Evolutionary conservation across 2,329 filamentous ascomycete species (phyloP).

Genomic region (Chalara sp.): DNA sequence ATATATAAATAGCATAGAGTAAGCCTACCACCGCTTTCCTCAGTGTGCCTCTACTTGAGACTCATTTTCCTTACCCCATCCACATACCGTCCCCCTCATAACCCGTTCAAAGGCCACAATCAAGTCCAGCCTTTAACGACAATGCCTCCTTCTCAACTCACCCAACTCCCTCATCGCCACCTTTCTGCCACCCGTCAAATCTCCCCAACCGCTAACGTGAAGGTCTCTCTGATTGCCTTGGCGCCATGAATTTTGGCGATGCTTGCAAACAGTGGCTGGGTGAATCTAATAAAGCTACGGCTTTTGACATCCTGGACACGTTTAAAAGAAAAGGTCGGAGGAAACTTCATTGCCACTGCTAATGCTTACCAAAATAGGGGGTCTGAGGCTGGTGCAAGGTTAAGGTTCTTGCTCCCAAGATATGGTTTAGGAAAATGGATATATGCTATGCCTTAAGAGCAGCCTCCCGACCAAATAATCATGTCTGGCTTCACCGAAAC

Average conservation of each 20-base stretch:
- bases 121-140: neutral
- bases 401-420: no score
- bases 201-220: conserved; percentile 20
- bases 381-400: conserved; percentile 33
- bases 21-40: no score
- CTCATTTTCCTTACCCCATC: no score
- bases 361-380: conserved; percentile 47
- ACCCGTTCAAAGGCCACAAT: no score
- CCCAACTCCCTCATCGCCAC: neutral
- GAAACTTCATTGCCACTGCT: conserved; percentile 59
- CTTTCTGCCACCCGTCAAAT: conserved; percentile 7
- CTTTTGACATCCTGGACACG: conserved; percentile 50
- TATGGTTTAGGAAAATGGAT: no score
- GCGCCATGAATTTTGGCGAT: conserved; percentile 37
- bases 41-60: no score
- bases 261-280: conserved; percentile 41
- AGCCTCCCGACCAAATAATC: no score
- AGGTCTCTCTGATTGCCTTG: conserved; percentile 25
- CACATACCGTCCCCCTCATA: no score
- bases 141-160: neutral
- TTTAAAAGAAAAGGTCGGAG: conserved; percentile 48
- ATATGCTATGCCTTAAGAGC: no score
- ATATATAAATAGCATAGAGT: no score
- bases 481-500: no score
- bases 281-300: conserved; percentile 44